Evolutionary conservation across 1,139 yeast genomes (phyloP), one percentile per base, ranked within the genome.

Genomic region (Hansenula anomala): DNA sequence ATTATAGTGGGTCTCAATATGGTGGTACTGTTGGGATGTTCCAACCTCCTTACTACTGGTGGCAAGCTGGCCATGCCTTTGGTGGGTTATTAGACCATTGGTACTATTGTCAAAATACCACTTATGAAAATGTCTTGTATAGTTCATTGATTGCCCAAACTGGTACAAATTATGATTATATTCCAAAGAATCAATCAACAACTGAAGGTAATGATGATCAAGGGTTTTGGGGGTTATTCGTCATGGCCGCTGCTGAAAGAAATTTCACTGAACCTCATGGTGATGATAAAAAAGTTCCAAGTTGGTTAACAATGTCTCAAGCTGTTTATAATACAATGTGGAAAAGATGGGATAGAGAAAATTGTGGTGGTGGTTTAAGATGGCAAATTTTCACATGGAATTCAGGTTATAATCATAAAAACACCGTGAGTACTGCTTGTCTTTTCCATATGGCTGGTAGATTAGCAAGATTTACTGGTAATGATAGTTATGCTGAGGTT

Each of bases 321-420:
- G 83, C 82, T 4, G 71, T 78, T 22, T 78, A 72, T 56, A 77
- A 78, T 51, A 73, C 82, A 24, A 64, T 67, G 63, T 58, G 60
- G 51, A 59, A 64, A 19, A 66, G 85, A 52, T 79, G 86, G 86
- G 86, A 79, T 48, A 47, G 53, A 8, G 58, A 51, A 0, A 58
- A 64, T 41, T 79, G 86, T 56, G 71, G 69, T 25, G 86, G 86
- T 37, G 86, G 86, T 2, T 60, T 79, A 42, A 72, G 86, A 64
- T 79, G 86, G 86, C 85, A 79, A 59, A 79, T 79, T 48, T 78
- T 78, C 63, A 74, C 80, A 35, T 77, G 83, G 82, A 78, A 79
- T 54, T 71, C 80, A 12, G 86, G 86, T 40, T 79, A 78, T 58
- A 69, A 73, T 49, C 78, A 79, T 57, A 79, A 79, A 56, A 78